Percentiles rank a stretch among this genome's conserved stretches.
Evolutionary conservation across 768 basidiomycete species (phyloP).

Genomic region (Tricholoma hemisulphureum): DNA sequence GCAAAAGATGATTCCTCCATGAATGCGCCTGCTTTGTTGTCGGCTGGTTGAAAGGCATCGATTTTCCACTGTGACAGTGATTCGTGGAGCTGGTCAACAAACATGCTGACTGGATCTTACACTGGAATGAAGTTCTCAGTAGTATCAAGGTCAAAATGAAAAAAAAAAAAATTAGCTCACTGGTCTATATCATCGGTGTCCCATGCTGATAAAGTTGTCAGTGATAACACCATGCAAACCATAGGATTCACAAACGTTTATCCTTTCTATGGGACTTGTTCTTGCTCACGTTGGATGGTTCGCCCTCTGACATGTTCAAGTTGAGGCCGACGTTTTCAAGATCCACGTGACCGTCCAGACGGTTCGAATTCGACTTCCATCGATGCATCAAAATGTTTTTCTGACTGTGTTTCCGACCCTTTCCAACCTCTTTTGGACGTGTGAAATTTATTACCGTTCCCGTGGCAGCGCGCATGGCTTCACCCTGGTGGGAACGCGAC

Average conservation of each 20-base stretch:
- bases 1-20: slow-evolving; percentile 97
- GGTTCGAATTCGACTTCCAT: too few relatives aligned
- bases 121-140: slow-evolving; percentile 28
- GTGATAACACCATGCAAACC: slow-evolving; percentile 7
- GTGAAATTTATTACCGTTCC: too few relatives aligned
- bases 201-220: slow-evolving; percentile 66
- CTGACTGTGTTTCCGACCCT: too few relatives aligned
- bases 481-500: too few relatives aligned
- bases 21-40: slow-evolving; percentile 83
- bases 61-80: slow-evolving; percentile 72
- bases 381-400: too few relatives aligned
- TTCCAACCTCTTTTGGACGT: too few relatives aligned
- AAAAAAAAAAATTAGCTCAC: slow-evolving; percentile 48
- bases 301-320: slow-evolving; percentile 41
- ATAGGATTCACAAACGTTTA: slow-evolving; percentile 65
- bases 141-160: neutral
- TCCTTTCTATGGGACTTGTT: slow-evolving; percentile 92
- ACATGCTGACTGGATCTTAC: slow-evolving; percentile 33
- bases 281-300: slow-evolving; percentile 58
- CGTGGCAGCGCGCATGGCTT: too few relatives aligned
- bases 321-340: slow-evolving; percentile 6
- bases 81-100: neutral
- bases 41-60: slow-evolving; percentile 67
- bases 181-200: slow-evolving; percentile 99
- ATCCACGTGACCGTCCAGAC: too few relatives aligned